Base-by-base conservation (phyloP, 257 asterid genomes). In the Salvia splendens region DNA sequence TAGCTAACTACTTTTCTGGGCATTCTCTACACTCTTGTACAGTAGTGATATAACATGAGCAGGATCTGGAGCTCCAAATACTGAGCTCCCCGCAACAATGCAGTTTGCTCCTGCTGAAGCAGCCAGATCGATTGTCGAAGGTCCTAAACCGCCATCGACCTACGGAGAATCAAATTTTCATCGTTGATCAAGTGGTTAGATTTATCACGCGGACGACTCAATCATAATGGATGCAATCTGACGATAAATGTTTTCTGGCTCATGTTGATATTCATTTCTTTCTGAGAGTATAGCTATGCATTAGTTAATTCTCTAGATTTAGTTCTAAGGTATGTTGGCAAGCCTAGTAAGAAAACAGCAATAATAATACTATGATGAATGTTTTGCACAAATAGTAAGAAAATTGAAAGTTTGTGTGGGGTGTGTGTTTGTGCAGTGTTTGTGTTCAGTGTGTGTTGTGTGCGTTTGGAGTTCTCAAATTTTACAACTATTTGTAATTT, bases 131-230 rank as follows among this genome's bases (percentile, higher is more conserved):
- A 91, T 86, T 8, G 96, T 91, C 71, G 95, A 85, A 75, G 95
- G 96, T 63, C 96, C 97, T 74, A 91, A 79, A 66, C 97, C 96
- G 66, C 97, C 97, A 61, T 91, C 97, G 47, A 88, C 97, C 97
- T 55, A 28, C 12, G 42, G 12, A 55, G 28, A 11, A 50, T 11
- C 30, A 9, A 15, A 14, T 14, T 16, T 16, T 7, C 28, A 14
- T 50, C 32, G 10, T 17, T 30, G 2, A 55, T 49, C 12, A 8
- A 3, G 33, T 16, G 56, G 56, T 50, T 50, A 17, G 33, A 50
- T 17, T 32, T 50, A 50, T 15, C 33, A 50, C 12, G 5, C 1
- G n/a, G 33, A 7, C 12, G 6, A 50, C 33, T 50, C 33, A 50
- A 16, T 6, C 33, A 0, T 3, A 17, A 5, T 15, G 30, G 12